Conservation (phyloP, 306 rosid species). For the Cucurbita pepo region DNA sequence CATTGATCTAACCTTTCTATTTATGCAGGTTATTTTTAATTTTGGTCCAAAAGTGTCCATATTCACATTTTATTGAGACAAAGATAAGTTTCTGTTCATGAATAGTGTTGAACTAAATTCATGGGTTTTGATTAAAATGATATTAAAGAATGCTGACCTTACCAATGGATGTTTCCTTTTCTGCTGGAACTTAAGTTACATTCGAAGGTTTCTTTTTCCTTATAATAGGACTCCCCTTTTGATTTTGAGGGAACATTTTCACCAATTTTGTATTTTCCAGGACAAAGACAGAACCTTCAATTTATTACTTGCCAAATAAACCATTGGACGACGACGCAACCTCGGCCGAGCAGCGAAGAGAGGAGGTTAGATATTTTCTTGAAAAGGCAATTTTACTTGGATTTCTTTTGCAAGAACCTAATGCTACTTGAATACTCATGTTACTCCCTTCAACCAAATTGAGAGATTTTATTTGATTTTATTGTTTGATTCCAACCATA, state of each 20-base stretch:
- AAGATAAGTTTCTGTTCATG: conserved; percentile 98
- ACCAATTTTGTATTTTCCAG: conserved; percentile 28
- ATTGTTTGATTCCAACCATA: not conserved
- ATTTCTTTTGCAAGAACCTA: not conserved
- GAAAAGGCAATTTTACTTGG: not conserved
- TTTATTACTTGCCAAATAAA: conserved; percentile 80
- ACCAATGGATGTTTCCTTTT: conserved; percentile 25
- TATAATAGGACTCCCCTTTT: not conserved
- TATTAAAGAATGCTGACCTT: not conserved
- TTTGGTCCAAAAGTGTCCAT: conserved; percentile 99
- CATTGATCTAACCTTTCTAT: conserved; percentile 6
- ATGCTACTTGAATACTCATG: not conserved
- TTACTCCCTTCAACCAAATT: not conserved
- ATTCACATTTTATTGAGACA: conserved; percentile 89
- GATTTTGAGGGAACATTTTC: not conserved
- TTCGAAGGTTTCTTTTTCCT: not conserved
- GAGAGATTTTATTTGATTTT: not conserved
- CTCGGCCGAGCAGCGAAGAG: conserved; percentile 45
- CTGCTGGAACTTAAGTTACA: conserved; percentile 30
- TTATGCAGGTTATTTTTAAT: conserved; percentile 90
- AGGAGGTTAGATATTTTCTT: conserved; percentile 39
- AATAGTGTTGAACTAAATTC: conserved; percentile 57
- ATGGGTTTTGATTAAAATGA: conserved; percentile 2
- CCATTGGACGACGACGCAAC: conserved; percentile 51
- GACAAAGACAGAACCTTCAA: conserved; percentile 87